phyloP scores from a whole-genome alignment of 192 early-diverging fungal species.

The Coemansia sp. region DNA sequence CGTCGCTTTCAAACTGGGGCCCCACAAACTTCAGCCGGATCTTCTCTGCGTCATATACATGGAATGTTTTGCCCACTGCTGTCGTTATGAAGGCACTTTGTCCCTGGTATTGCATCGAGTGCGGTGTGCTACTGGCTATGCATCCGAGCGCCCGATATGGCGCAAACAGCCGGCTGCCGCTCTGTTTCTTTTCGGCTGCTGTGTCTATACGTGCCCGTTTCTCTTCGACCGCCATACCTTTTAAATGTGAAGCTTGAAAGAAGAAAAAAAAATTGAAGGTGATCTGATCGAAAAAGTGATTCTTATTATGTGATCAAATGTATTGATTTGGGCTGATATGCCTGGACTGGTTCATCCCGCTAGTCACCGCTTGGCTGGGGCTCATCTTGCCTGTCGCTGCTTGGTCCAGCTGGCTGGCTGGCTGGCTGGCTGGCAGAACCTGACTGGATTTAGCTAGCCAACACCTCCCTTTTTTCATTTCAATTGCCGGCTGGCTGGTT shows the following conservation, averaged over 20 bases:
- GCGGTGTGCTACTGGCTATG: conserved; percentile 76
- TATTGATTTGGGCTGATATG: too few relatives aligned
- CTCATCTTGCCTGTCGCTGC: too few relatives aligned
- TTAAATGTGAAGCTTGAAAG: not conserved
- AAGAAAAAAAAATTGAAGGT: not conserved
- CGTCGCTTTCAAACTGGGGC: conserved; percentile 62
- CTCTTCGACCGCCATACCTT: conserved; percentile 17
- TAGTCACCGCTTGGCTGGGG: too few relatives aligned
- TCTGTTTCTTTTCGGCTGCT: conserved; percentile 1
- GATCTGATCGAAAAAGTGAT: not conserved
- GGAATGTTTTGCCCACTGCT: conserved; percentile 83
- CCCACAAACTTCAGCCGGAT: conserved; percentile 79
- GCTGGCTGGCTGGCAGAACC: too few relatives aligned
- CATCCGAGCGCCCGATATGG: conserved; percentile 93
- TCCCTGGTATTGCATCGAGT: conserved; percentile 76
- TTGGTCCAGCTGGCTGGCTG: too few relatives aligned
- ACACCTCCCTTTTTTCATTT: too few relatives aligned
- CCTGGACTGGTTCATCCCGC: too few relatives aligned
- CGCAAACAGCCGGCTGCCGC: conserved; percentile 63
- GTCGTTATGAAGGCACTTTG: conserved; percentile 79
- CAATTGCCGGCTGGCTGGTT: too few relatives aligned
- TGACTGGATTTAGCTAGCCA: too few relatives aligned
- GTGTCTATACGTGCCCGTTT: conserved; percentile 27
- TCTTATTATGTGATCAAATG: too few relatives aligned
- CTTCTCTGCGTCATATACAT: conserved; percentile 82